Base-by-base conservation (phyloP, 2,329 filamentous ascomycete species). In the Talaromyces sp. region DNA sequence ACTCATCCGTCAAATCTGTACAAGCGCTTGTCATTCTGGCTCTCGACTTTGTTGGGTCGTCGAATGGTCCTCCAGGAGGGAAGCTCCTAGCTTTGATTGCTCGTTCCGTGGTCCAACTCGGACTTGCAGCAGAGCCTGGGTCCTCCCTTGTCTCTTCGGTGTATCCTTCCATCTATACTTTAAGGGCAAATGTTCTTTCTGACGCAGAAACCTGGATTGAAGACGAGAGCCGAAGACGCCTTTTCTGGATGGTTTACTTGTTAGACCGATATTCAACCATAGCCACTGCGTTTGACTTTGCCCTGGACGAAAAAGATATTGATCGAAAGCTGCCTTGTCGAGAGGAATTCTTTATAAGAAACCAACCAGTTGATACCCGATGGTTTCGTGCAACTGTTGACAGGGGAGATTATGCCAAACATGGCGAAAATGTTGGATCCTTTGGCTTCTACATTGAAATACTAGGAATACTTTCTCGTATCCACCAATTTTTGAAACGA, bases 241-340 rank as follows among this genome's bases (percentile, higher is more conserved):
- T 96, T 0, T 96, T 97, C 73, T 97, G 92, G 92, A 93, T 95
- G 87, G 87, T 96, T 11, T 97, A 96, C 70, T 77, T 96, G 12
- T 81, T 97, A 6, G 92, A 97, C 71, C 84, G 92, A 55, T 96
- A 96, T 70, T 91, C 91, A 0, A 96, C 92, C 0, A 88, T 96
- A 59, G 88, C 91, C 0, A 96, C 92, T 0, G 91, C 92, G 0
- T 96, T 96, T 66, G 91, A 96, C 67, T 96, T 96, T 71, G 90
- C 91, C 0, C 77, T 97, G 19, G 88, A 93, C 65, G 91, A 96
- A 68, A 90, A 88, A 69, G 92, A 96, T 69, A 93, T 96, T 51
- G 92, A 96, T 70, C 85, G 92, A 26, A 90, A 86, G 55, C 78
- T 97, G 8, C 92, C 92, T 1, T 97, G 92, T 69, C 87, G 91